Evolutionary conservation across 2,329 filamentous ascomycete species (phyloP), one percentile per base, ranked within the genome.

Genomic region (Aspergillus nomiae): DNA sequence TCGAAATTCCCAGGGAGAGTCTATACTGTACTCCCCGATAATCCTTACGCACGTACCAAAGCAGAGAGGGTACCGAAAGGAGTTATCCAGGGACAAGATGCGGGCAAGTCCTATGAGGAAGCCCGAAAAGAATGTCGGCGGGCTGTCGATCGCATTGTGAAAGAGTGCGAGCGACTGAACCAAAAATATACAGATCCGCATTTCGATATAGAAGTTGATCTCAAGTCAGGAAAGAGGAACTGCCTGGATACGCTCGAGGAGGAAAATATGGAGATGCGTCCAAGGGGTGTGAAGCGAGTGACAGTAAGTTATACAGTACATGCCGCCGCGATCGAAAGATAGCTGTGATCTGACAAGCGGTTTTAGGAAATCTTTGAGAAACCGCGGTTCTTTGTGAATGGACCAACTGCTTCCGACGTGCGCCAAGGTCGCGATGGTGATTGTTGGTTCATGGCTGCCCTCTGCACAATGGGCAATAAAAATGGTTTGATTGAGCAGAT

Each of bases 101-200:
- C 87, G 0, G 82, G 86, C 51, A 84, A 86, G 24, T 92, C 90
- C 0, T 95, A 92, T 72, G 87, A 92, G 59, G 87, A 92, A 69
- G 92, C 91, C 0, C 87, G 84, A 3, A 84, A 84, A 26, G 85
- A 89, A 62, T 96, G 92, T 77, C 83, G 82, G 59, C 85, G 85
- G 61, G 85, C 86, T 58, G 86, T 88, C 7, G 78, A 81, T 10
- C 84, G 85, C 63, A 88, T 88, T 60, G 82, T 85, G 34, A 82
- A 81, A 62, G 86, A 88, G 70, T 96, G 92, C 74, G 84, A 87
- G 26, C 85, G 91, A 10, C 82, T 92, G 62, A 96, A 96, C 76
- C 90, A 92, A 71, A 94, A 92, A 76, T 97, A 96, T 74, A 86
- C 90, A 19, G 92, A 96, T 73, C 87, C 89, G n/a, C 88, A 95